Percentiles rank a stretch among this genome's conserved stretches.
Conservation (phyloP, 83 land plant genomes). For the Picea abies region DNA sequence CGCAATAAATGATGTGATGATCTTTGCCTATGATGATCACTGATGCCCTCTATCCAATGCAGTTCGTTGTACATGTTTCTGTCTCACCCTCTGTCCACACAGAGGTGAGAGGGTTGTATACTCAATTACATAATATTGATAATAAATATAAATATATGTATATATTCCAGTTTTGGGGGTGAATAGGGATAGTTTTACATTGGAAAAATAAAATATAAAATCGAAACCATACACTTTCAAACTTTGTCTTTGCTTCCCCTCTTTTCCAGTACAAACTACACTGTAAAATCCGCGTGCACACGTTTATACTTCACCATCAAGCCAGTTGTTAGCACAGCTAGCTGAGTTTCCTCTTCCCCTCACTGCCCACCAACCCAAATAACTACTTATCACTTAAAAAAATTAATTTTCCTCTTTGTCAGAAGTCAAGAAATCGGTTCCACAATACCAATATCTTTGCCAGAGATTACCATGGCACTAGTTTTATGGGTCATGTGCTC, state of each 20-base stretch:
- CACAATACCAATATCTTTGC: background rate
- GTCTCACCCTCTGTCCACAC: background rate
- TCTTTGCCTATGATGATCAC: background rate
- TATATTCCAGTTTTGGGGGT: background rate
- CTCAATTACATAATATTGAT: background rate
- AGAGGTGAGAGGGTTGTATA: background rate
- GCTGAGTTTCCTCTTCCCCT: background rate
- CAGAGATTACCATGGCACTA: background rate
- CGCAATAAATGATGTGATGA: background rate
- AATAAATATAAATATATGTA: background rate
- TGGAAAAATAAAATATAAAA: background rate
- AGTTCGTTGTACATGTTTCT: background rate
- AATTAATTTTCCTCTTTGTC: constrained; percentile 9
- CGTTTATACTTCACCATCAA: constrained; percentile 17
- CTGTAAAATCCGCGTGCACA: constrained; percentile 18
- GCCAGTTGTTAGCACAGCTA: constrained; percentile 20
- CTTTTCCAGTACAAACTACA: constrained; percentile 4
- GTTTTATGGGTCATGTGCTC: constrained; percentile 14
- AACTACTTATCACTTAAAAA: background rate
- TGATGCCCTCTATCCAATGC: constrained; percentile 14
- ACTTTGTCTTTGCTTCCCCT: background rate
- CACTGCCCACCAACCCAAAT: constrained; percentile 11
- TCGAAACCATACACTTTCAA: background rate
- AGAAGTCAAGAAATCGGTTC: background rate
- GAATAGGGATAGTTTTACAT: background rate